Evolutionary conservation across 768 basidiomycete genomes (phyloP).

Genomic region (Mycena polygramma): DNA sequence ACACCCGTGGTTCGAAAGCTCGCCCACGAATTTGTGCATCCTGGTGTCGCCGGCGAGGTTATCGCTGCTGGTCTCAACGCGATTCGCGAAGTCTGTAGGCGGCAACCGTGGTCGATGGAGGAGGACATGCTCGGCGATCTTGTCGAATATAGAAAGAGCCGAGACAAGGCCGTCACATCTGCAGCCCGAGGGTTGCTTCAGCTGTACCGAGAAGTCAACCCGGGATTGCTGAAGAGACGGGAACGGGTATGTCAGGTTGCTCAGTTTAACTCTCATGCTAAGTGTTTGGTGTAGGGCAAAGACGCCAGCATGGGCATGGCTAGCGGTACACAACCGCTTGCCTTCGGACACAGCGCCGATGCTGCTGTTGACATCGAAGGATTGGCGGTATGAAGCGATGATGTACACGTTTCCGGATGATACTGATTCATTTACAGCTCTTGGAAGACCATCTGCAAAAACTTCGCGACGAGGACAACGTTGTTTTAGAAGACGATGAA

Average conservation of each 20-base stretch:
- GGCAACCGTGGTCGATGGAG: constrained; percentile 98
- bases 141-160: constrained; percentile 94
- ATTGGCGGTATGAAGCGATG: constrained; percentile 71
- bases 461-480: constrained; percentile 75
- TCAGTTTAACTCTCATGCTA: constrained; percentile 19
- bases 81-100: constrained; percentile 92
- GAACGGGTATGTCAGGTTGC: constrained; percentile 73
- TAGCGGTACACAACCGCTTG: constrained; percentile 74
- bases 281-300: constrained; percentile 76
- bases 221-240: constrained; percentile 88
- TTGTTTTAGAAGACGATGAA: constrained; percentile 66
- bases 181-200: constrained; percentile 90
- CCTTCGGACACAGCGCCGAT: constrained; percentile 84
- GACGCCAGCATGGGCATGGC: constrained; percentile 84
- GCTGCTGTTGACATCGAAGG: constrained; percentile 92
- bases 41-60: constrained; percentile 95
- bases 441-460: constrained; percentile 88
- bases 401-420: no score
- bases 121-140: constrained; percentile 93
- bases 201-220: constrained; percentile 96
- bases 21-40: constrained; percentile 96
- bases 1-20: constrained; percentile 92
- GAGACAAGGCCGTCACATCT: constrained; percentile 93
- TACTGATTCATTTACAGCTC: constrained; percentile 61
- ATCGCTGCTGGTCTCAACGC: constrained; percentile 97